These are phyloP conservation scores for Candida freyschussii DNA, from an alignment of 1,139 yeast genomes.

Conservation along the genomic window DNA sequence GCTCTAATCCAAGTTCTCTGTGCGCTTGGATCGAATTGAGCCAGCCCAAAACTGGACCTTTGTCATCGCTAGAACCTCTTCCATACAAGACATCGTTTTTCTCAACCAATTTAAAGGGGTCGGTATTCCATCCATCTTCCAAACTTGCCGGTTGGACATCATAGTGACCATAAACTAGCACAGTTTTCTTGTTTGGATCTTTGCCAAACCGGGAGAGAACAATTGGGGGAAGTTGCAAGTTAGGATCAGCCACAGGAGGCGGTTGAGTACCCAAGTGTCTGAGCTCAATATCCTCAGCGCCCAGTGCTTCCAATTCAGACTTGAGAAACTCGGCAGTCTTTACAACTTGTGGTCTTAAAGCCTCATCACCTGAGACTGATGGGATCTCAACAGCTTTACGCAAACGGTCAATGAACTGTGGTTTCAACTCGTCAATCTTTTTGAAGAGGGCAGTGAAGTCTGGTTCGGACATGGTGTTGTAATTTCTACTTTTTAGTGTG, in stretches of 20 bases:
- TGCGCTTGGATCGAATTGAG: constrained; percentile 90
- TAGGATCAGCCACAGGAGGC: constrained; percentile 65
- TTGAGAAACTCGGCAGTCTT: constrained; percentile 80
- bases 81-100: constrained; percentile 61
- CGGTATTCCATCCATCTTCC: constrained; percentile 95
- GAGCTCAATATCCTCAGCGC: constrained; percentile 76
- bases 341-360: constrained; percentile 79
- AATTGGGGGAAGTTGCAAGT: constrained; percentile 82
- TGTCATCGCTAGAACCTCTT: constrained; percentile 95
- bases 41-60: constrained; percentile 99
- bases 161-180: constrained; percentile 91
- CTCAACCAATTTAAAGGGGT: constrained; percentile 71
- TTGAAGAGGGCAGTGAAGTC: constrained; percentile 16
- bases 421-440: constrained; percentile 61
- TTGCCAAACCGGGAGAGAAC: constrained; percentile 82
- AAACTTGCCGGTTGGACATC: constrained; percentile 94
- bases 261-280: constrained; percentile 87
- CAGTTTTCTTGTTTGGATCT: constrained; percentile 78
- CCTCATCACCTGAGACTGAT: constrained; percentile 89
- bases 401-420: constrained; percentile 63
- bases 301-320: constrained; percentile 60
- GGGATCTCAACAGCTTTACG: constrained; percentile 85
- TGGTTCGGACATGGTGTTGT: constrained; percentile 16
- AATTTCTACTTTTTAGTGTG: constrained; percentile 12
- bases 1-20: constrained; percentile 72